These are phyloP conservation scores for Penicillium sp. DNA, from an alignment of 2,329 filamentous ascomycete genomes.

Conservation along the genomic window DNA sequence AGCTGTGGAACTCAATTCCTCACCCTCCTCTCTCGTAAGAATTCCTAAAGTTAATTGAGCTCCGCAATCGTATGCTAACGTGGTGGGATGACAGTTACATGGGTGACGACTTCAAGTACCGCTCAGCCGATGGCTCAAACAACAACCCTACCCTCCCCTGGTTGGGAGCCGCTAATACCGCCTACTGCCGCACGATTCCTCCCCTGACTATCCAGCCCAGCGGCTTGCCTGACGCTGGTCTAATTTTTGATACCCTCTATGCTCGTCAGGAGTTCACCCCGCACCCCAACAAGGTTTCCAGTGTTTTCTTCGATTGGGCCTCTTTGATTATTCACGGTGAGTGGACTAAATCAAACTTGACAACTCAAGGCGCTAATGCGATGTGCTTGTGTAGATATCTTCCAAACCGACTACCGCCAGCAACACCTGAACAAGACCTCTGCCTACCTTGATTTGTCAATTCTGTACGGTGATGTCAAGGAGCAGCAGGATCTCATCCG, in stretches of 20 bases:
- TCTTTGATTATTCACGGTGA: slow-evolving; percentile 71
- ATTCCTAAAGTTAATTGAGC: background rate
- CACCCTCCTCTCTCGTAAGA: slow-evolving; percentile 69
- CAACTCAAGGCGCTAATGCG: background rate
- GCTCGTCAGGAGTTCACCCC: slow-evolving; percentile 45
- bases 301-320: slow-evolving; percentile 71
- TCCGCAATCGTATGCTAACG: slow-evolving; percentile 11
- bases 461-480: slow-evolving; percentile 65
- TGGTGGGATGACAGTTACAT: slow-evolving; percentile 36
- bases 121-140: slow-evolving; percentile 68
- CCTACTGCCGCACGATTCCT: slow-evolving; percentile 66
- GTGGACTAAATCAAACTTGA: slow-evolving; percentile 2
- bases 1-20: slow-evolving; percentile 71
- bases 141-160: slow-evolving; percentile 69
- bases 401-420: slow-evolving; percentile 67
- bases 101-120: slow-evolving; percentile 62
- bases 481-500: slow-evolving; percentile 53
- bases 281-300: slow-evolving; percentile 72
- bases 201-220: slow-evolving; percentile 62
- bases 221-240: slow-evolving; percentile 66
- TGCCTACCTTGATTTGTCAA: slow-evolving; percentile 70
- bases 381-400: slow-evolving; percentile 55
- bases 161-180: slow-evolving; percentile 66
- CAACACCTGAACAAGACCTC: slow-evolving; percentile 66
- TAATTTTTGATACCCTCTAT: slow-evolving; percentile 50